A percentile compares a stretch with the other conserved stretches of the same genome.
Conservation (phyloP, 306 rosid species). For the Cucurbita moschata region DNA sequence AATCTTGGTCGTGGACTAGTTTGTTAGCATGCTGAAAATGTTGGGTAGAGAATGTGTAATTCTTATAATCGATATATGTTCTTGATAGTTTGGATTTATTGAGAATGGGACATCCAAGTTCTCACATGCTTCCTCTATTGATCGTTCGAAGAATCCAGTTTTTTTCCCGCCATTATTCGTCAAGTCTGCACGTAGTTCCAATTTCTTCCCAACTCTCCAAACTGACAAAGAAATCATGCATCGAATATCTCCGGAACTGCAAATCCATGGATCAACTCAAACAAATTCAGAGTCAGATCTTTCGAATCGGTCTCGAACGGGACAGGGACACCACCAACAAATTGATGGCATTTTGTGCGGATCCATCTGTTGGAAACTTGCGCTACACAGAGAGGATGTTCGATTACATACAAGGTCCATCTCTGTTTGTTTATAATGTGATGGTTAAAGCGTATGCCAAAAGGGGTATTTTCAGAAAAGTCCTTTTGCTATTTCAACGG, state of each 20-base stretch:
- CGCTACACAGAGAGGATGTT: slow-evolving; percentile 31
- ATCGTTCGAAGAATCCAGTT: not conserved
- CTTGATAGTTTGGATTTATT: not conserved
- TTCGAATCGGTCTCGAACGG: slow-evolving; percentile 36
- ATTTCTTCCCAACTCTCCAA: not conserved
- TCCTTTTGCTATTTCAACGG: slow-evolving; percentile 26
- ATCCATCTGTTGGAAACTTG: slow-evolving; percentile 31
- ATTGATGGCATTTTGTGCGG: slow-evolving; percentile 28
- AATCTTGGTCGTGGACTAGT: not conserved
- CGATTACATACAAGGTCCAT: slow-evolving; percentile 21
- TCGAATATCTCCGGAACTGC: slow-evolving; percentile 36
- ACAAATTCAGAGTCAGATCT: slow-evolving; percentile 43
- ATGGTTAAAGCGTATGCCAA: slow-evolving; percentile 36
- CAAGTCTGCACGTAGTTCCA: not conserved
- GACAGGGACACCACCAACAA: slow-evolving; percentile 36
- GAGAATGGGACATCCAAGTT: not conserved
- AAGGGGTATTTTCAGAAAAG: slow-evolving; percentile 21
- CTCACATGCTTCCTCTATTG: not conserved
- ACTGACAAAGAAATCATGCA: slow-evolving; percentile 14
- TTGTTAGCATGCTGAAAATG: not conserved
- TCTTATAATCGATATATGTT: not conserved
- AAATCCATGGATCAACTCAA: slow-evolving; percentile 41
- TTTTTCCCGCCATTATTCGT: slow-evolving; percentile 7
- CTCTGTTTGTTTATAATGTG: slow-evolving; percentile 37
- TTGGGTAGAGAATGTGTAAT: not conserved